Conservation (phyloP, 768 basidiomycete species). For the Pleurotus pulmonarius region DNA sequence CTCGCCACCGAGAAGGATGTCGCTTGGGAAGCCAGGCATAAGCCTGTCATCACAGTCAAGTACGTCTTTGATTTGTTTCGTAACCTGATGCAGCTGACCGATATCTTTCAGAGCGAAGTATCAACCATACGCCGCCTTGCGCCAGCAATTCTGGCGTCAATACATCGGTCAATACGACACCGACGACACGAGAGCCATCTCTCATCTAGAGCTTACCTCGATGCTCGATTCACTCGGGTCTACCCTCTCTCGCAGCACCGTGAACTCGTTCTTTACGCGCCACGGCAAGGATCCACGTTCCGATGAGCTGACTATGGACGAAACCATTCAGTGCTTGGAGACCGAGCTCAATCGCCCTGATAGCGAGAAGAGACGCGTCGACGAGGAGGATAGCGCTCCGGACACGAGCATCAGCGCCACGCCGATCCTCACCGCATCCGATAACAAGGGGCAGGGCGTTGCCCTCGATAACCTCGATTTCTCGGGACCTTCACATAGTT, state of each 20-base stretch:
- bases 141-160: constrained; percentile 87
- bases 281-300: constrained; percentile 57
- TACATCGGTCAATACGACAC: constrained; percentile 89
- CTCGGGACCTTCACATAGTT: constrained; percentile 42
- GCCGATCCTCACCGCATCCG: constrained; percentile 40
- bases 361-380: constrained; percentile 66
- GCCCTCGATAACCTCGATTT: constrained; percentile 59
- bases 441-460: constrained; percentile 36
- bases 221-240: constrained; percentile 98
- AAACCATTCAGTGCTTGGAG: constrained; percentile 85
- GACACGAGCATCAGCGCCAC: constrained; percentile 53
- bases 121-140: constrained; percentile 89
- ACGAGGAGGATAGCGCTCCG: constrained; percentile 41
- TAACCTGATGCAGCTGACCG: background rate
- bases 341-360: constrained; percentile 70
- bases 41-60: constrained; percentile 68
- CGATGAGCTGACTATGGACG: constrained; percentile 74
- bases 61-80: constrained; percentile 21
- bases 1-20: constrained; percentile 59
- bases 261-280: constrained; percentile 78
- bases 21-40: constrained; percentile 70
- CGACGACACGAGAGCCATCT: constrained; percentile 72
- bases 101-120: constrained; percentile 70
- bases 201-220: constrained; percentile 83
- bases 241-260: constrained; percentile 75